Conservation (phyloP, 169 alveolate species). For the Plasmodium billcollinsi region DNA sequence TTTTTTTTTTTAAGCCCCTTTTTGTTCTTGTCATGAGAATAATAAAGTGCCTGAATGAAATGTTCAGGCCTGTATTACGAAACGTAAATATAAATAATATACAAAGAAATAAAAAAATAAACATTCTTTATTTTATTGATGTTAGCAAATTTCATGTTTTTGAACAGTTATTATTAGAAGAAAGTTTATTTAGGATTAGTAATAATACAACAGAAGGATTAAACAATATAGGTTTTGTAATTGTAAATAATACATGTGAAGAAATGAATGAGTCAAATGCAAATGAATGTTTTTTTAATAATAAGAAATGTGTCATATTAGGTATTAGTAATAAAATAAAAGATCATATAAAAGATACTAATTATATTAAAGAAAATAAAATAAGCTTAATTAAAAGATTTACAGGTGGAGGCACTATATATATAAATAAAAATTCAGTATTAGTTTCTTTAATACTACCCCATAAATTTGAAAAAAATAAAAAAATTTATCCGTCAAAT, state of each 20-base stretch:
- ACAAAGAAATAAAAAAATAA: background rate
- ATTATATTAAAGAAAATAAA: slow-evolving; percentile 63
- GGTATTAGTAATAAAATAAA: slow-evolving; percentile 81
- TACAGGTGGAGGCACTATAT: slow-evolving; percentile 88
- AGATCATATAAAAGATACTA: slow-evolving; percentile 76
- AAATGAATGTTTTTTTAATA: background rate
- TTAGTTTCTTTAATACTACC: slow-evolving; percentile 82
- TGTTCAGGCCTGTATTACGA: slow-evolving; percentile 21
- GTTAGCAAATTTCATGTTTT: slow-evolving; percentile 46
- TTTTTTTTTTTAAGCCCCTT: too few relatives aligned
- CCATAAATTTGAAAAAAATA: slow-evolving; percentile 36
- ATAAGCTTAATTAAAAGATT: slow-evolving; percentile 79
- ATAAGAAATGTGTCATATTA: slow-evolving; percentile 77
- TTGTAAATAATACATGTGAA: slow-evolving; percentile 29
- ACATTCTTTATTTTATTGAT: slow-evolving; percentile 33
- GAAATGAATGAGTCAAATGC: background rate
- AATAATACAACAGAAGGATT: slow-evolving; percentile 17
- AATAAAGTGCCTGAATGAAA: background rate
- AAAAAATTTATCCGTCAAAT: slow-evolving; percentile 43
- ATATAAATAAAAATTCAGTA: slow-evolving; percentile 78
- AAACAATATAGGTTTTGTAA: slow-evolving; percentile 54
- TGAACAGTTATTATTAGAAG: slow-evolving; percentile 62
- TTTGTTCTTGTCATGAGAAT: background rate
- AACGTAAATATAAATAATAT: background rate
- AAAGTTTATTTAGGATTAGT: slow-evolving; percentile 57